phyloP scores from a whole-genome alignment of 768 basidiomycete genomes.

The Trametes elegans region DNA sequence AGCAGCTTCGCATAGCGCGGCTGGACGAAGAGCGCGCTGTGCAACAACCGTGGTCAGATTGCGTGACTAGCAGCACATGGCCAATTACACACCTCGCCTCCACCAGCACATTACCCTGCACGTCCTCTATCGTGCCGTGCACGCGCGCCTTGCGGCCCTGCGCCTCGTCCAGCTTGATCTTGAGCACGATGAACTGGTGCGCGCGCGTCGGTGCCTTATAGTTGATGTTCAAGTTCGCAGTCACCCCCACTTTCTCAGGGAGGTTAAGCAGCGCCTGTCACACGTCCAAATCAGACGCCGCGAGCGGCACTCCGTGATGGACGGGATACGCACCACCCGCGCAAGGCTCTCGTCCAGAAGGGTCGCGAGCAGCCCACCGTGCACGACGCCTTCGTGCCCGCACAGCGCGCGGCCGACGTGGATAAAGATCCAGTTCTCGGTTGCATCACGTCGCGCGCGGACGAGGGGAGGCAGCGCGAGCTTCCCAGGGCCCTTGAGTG shows the following conservation, averaged over 20 bases:
- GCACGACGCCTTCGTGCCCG: slow-evolving; percentile 92
- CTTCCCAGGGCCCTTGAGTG: slow-evolving; percentile 84
- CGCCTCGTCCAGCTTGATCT: slow-evolving; percentile 58
- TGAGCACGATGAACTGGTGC: slow-evolving; percentile 87
- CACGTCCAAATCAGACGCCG: too few species aligned
- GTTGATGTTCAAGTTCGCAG: slow-evolving; percentile 76
- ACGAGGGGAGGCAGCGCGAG: slow-evolving; percentile 80
- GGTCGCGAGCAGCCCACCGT: slow-evolving; percentile 90
- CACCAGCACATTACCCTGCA: slow-evolving; percentile 78
- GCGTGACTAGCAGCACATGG: neutral
- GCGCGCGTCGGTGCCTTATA: slow-evolving; percentile 89
- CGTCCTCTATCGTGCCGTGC: slow-evolving; percentile 68
- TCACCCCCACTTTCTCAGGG: slow-evolving; percentile 89
- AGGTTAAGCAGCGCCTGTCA: slow-evolving; percentile 83
- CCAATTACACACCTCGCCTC: slow-evolving; percentile 67
- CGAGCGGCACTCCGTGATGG: too few species aligned
- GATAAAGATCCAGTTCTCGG: slow-evolving; percentile 64
- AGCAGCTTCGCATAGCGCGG: slow-evolving; percentile 84
- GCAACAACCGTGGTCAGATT: neutral
- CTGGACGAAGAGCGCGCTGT: slow-evolving; percentile 81
- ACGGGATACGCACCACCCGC: slow-evolving; percentile 75
- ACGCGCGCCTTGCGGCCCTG: slow-evolving; percentile 81
- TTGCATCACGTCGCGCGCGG: slow-evolving; percentile 71
- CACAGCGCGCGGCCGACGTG: slow-evolving; percentile 88
- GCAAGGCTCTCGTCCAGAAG: slow-evolving; percentile 84